Percentiles rank a stretch among this genome's conserved stretches.
Evolutionary conservation across 495 filamentous ascomycete genomes (phyloP).

Genomic region (Penicillium coffeae): DNA sequence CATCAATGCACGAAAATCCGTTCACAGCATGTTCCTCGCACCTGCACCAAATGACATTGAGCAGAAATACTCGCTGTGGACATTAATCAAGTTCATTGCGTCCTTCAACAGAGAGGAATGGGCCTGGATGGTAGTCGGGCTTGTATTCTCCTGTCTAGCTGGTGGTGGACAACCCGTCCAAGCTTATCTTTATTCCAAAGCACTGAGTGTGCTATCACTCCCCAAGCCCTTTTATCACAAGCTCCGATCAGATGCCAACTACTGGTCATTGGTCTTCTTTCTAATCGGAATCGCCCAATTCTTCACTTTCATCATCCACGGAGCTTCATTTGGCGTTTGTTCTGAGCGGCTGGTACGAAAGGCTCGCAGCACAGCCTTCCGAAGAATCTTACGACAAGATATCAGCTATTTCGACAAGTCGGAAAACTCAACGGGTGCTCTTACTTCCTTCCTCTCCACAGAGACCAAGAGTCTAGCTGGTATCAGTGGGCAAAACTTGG

Average conservation of each 20-base stretch:
- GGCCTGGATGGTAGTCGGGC: slow-evolving; percentile 66
- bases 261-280: slow-evolving; percentile 89
- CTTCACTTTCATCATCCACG: slow-evolving; percentile 61
- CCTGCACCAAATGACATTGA: slow-evolving; percentile 31
- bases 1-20: slow-evolving; percentile 30
- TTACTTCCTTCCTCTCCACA: slow-evolving; percentile 76
- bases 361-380: slow-evolving; percentile 70
- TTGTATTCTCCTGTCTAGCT: slow-evolving; percentile 70
- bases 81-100: slow-evolving; percentile 73
- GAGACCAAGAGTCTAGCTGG: slow-evolving; percentile 73
- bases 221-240: slow-evolving; percentile 38
- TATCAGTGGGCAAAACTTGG: slow-evolving; percentile 74
- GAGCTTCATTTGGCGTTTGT: slow-evolving; percentile 71
- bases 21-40: neutral
- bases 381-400: slow-evolving; percentile 75
- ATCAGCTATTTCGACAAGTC: slow-evolving; percentile 80
- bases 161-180: slow-evolving; percentile 79
- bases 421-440: slow-evolving; percentile 58
- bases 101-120: slow-evolving; percentile 75
- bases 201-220: slow-evolving; percentile 61
- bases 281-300: slow-evolving; percentile 79
- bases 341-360: slow-evolving; percentile 76
- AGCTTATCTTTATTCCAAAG: slow-evolving; percentile 82
- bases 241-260: slow-evolving; percentile 65
- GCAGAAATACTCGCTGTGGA: slow-evolving; percentile 66